Base-by-base conservation (phyloP, 164 flowering plant species). In the Cinnamomum micranthum region DNA sequence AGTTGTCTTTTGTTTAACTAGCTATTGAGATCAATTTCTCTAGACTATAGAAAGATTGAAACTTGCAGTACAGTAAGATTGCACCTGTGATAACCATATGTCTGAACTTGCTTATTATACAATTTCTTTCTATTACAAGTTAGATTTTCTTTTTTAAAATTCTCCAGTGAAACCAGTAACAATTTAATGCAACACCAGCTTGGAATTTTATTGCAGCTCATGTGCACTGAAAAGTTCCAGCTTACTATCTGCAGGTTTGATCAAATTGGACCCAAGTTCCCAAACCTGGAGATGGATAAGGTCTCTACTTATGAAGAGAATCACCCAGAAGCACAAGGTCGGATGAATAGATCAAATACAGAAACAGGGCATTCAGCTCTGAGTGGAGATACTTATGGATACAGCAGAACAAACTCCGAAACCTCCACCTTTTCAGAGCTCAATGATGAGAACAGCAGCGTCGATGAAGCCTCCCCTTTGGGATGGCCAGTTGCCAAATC, bases 361-460 rank as follows among this genome's bases (percentile, higher is more conserved):
- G 90, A 81, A 63, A 82, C 87, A 2, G 85, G 74, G n/a, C 76
- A 70, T 66, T 88, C 92, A 2, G 78, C 85, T 2, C 25, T 78
- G 66, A 88, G 94, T 50, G 77, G 76, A 9, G 88, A 87, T 73
- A 87, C 95, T 0, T 88, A 85, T 25, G 78, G 68, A 2, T 89
- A 85, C 77, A 78, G 86, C 80, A 78, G 99, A 69, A 89, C 97
- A 10, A 84, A 80, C 68, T 95, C 99, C 1, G 91, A 86, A 74
- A 81, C 83, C 60, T 94, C 97, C 23, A 82, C 85, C 2, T 84
- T 85, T 67, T 92, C 96, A 0, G 91, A 89, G 12, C 80, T 78
- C 13, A 77, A 81, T n/a, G 90, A 87, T 67, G 93, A 89, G 55
- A 82, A 55, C 71, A 86, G 84, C 82, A 86, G 28, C 73, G 77